A percentile compares a stretch with the other conserved stretches of the same genome.
These are phyloP conservation scores for Lecanicillium sp. DNA, from an alignment of 2,329 filamentous ascomycete genomes.

Conservation along the genomic window DNA sequence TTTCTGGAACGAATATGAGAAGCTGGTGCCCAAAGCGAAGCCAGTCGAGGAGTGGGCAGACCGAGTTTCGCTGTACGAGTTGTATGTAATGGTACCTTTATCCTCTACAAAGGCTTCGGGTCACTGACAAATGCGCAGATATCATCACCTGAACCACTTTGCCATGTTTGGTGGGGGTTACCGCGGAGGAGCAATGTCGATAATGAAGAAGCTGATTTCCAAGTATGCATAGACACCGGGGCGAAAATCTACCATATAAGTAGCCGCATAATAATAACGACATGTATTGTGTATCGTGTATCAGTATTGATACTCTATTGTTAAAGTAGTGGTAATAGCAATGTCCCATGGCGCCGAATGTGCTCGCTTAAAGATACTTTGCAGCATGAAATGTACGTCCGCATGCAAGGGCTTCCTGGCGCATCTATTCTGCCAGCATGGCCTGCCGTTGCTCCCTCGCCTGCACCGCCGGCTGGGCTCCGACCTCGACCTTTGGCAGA, in stretches of 20 bases:
- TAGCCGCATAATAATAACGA: neutral
- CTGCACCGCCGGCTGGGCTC: constrained; percentile 11
- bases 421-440: constrained; percentile 28
- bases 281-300: too few species aligned
- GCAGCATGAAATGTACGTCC: neutral
- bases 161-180: constrained; percentile 80
- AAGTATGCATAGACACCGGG: constrained; percentile 50
- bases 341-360: too few species aligned
- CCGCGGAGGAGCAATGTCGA: constrained; percentile 64
- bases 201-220: constrained; percentile 65
- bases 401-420: neutral
- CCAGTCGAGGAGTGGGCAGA: constrained; percentile 81
- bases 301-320: too few species aligned
- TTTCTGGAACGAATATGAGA: constrained; percentile 74
- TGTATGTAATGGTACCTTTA: constrained; percentile 46
- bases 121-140: constrained; percentile 39
- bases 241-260: too few species aligned
- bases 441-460: constrained; percentile 26
- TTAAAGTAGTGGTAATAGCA: too few species aligned
- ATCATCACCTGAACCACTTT: constrained; percentile 87
- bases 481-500: constrained; percentile 20
- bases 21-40: constrained; percentile 68
- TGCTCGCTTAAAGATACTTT: too few species aligned
- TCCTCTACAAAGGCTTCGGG: neutral
- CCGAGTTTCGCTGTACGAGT: constrained; percentile 69